A percentile compares a stretch with the other conserved stretches of the same genome.
Conservation (phyloP, 805 yeast genomes). For the Wickerhamiella musiphila region DNA sequence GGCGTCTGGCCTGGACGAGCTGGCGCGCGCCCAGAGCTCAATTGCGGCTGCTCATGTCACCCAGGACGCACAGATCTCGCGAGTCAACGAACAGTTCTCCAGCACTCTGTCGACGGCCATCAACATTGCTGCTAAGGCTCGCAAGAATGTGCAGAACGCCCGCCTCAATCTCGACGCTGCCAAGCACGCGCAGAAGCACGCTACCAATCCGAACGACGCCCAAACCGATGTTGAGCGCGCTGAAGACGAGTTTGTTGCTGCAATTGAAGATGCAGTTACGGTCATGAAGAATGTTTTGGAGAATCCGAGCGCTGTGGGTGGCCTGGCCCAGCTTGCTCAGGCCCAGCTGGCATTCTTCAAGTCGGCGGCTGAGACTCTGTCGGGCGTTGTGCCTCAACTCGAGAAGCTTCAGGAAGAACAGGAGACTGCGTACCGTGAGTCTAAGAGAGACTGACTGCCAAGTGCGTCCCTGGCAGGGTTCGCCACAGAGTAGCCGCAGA, state of each 20-base stretch:
- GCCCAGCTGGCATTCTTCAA: slow-evolving; percentile 75
- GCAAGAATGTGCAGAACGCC: slow-evolving; percentile 59
- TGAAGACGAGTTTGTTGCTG: slow-evolving; percentile 75
- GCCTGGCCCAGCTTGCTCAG: slow-evolving; percentile 46
- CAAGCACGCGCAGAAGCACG: slow-evolving; percentile 31
- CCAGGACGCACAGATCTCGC: slow-evolving; percentile 59
- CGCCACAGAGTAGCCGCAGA: too few species aligned
- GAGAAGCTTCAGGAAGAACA: slow-evolving; percentile 42
- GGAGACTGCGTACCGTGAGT: slow-evolving; percentile 23
- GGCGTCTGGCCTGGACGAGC: slow-evolving; percentile 44
- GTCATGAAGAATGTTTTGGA: slow-evolving; percentile 69
- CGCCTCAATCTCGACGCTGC: slow-evolving; percentile 69
- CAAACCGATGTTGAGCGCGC: slow-evolving; percentile 65
- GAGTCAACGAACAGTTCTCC: slow-evolving; percentile 50
- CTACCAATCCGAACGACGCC: slow-evolving; percentile 53
- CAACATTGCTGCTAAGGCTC: slow-evolving; percentile 45
- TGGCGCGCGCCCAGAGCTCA: slow-evolving; percentile 52
- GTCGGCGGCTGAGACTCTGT: slow-evolving; percentile 51
- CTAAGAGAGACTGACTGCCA: too few species aligned
- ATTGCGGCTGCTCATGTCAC: slow-evolving; percentile 69
- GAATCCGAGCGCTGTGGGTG: slow-evolving; percentile 48
- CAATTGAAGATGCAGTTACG: slow-evolving; percentile 73
- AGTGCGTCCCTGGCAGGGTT: too few species aligned
- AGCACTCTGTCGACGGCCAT: slow-evolving; percentile 45
- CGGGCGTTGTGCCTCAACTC: slow-evolving; percentile 43